Evolutionary conservation across 345 rosid genomes (phyloP), one percentile per base, ranked within the genome.

Genomic region (Eutrema japonicum): DNA sequence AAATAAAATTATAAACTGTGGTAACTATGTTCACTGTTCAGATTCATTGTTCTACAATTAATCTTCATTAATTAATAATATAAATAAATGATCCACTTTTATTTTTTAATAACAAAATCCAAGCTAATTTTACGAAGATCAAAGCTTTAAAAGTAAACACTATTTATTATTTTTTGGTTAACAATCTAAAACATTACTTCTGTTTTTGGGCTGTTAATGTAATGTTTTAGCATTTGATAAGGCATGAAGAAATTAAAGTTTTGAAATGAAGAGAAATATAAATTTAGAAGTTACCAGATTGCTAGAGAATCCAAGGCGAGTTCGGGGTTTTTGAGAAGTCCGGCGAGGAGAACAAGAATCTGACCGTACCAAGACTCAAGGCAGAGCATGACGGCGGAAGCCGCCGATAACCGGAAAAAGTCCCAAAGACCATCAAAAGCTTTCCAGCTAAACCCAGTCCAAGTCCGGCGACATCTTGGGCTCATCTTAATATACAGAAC

Each of bases 351-450:
- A 74, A 86, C 83, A 2, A 87, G 68, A 57, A 85, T 78, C 83
- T 83, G 91, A 61, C 72, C 58, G 5, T 85, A 89, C 94, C 91
- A 89, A 49, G 78, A 43, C 57, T 89, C 94, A 29, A 89, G 75
- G 62, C 88, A 82, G 8, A 85, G 71, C 91, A 87, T 89, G 11
- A 89, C 84, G 0, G 95, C 91, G 0, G 91, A 89, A 6, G 91
- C 87, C 0, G 83, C 55, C 1, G 95, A 89, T 69, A 87, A 70
- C 68, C 76, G 82, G 43, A 84, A 54, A 79, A 87, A 85, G 7
- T 65, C 82, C 79, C 88, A 66, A 0, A 89, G 70, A 22, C 86
- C 85, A 1, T 80, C 71, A 55, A 89, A 89, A 7, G 89, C 91
- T 71, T 77, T 80, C 60, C 75, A 33, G 51, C 79, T 85, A 42